Base-by-base conservation (phyloP, 768 basidiomycete genomes). In the Collybiopsis confluens region DNA sequence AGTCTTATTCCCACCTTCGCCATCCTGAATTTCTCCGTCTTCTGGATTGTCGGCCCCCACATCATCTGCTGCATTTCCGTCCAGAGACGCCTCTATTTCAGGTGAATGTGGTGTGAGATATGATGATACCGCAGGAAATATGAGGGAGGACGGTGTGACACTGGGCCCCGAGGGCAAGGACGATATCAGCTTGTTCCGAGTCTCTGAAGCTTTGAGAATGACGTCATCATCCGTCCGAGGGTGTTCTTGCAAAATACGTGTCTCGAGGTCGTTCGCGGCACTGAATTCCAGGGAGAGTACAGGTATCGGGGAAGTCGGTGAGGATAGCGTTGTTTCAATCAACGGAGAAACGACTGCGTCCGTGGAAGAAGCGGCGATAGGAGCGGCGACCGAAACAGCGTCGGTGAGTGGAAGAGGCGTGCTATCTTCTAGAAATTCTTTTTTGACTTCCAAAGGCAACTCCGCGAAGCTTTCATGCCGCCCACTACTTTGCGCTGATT, bases 1-100 rank as follows among this genome's bases (percentile, higher is more conserved):
- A 33, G 30, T 6, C 30, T 33, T 33, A 13, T 33, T 33, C 30
- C 13, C 6, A 13, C 20, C 26, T 7, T 41, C 27, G 6, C 26
- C 35, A 16, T 53, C 52, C 21, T 53, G 40, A 13, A 53, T 53
- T 35, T 53, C 52, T n/a, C 52, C 52, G 18, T 53, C 52, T 24
- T 53, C 52, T 45, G 24, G 43, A n/a, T 20, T 2, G 36, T 33
- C 30, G 30, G 13, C 30, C 13, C 13, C 30, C n/a, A n/a, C n/a
- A n/a, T n/a, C n/a, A n/a, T n/a, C n/a, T n/a, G n/a, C n/a, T n/a
- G n/a, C n/a, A n/a, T n/a, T n/a, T n/a, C n/a, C n/a, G n/a, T n/a
- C n/a, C n/a, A n/a, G n/a, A n/a, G n/a, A n/a, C n/a, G n/a, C n/a
- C n/a, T n/a, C n/a, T n/a, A n/a, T n/a, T n/a, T n/a, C n/a, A n/a